Evolutionary conservation across 1,284 basidiomycete genomes (phyloP).

Genomic region (Rhodotorula sp.): DNA sequence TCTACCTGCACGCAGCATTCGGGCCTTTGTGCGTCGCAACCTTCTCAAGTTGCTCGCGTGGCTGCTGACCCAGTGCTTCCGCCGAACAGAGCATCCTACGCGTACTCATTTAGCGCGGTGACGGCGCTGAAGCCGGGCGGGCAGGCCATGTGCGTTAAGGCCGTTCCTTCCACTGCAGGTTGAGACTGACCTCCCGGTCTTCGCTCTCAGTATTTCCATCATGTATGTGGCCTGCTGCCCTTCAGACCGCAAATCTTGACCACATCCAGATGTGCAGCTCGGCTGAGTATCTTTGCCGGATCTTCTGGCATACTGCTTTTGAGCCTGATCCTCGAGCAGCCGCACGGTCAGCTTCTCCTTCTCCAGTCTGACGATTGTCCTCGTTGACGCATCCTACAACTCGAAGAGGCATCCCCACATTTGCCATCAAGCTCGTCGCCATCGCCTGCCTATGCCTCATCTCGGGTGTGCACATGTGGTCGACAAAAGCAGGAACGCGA

Average conservation of each 20-base stretch:
- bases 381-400: not conserved
- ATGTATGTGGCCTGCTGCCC: not conserved
- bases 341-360: conserved; percentile 37
- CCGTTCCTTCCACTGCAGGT: no score
- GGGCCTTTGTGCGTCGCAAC: conserved; percentile 22
- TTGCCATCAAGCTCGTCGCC: conserved; percentile 83
- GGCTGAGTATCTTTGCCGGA: conserved; percentile 78
- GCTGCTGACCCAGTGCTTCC: not conserved
- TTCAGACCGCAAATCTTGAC: not conserved
- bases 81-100: conserved; percentile 55
- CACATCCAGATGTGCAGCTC: conserved; percentile 29
- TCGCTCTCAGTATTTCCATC: not conserved
- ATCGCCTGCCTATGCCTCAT: conserved; percentile 70
- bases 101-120: conserved; percentile 52
- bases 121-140: conserved; percentile 59
- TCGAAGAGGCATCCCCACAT: conserved; percentile 64
- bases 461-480: conserved; percentile 73
- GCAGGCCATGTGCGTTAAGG: conserved; percentile 54
- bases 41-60: not conserved
- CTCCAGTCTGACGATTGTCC: not conserved
- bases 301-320: conserved; percentile 54
- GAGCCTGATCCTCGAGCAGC: conserved; percentile 43
- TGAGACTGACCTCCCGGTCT: not conserved
- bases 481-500: conserved; percentile 75
- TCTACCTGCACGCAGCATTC: conserved; percentile 69